Conservation (phyloP, 805 yeast genomes). For the Wickerhamiella qilinensis region DNA sequence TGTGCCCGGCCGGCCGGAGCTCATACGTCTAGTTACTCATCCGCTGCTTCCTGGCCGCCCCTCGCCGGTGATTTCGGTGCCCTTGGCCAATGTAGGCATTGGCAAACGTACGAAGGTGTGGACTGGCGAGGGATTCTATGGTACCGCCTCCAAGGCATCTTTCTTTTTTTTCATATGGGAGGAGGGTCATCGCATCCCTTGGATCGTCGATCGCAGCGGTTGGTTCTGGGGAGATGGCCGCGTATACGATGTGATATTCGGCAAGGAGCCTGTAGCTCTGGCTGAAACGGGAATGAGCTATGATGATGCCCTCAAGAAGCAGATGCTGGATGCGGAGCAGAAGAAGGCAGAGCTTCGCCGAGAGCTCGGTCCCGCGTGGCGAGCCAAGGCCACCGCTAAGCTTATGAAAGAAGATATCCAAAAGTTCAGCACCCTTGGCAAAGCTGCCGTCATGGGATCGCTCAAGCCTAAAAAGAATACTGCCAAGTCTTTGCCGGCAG, state of each 20-base stretch:
- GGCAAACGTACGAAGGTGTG: constrained; percentile 52
- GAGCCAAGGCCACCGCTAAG: constrained; percentile 32
- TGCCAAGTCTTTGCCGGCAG: constrained; percentile 3
- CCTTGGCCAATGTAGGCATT: constrained; percentile 38
- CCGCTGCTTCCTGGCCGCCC: constrained; percentile 62
- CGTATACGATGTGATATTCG: constrained; percentile 65
- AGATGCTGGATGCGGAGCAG: constrained; percentile 31
- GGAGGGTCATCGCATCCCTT: constrained; percentile 36
- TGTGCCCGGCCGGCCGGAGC: constrained; percentile 37
- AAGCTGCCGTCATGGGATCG: constrained; percentile 12
- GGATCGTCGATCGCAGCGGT: constrained; percentile 72
- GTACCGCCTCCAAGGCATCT: constrained; percentile 58
- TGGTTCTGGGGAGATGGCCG: constrained; percentile 91
- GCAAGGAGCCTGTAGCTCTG: constrained; percentile 58
- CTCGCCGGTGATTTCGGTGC: constrained; percentile 57
- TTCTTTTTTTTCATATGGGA: constrained; percentile 63
- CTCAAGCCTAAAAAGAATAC: not conserved
- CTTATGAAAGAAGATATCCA: constrained; percentile 30
- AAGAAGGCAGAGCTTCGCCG: constrained; percentile 34
- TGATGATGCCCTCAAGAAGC: constrained; percentile 39
- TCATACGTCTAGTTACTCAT: constrained; percentile 53
- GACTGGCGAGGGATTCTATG: constrained; percentile 81
- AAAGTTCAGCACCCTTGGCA: constrained; percentile 15
- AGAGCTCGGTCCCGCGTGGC: constrained; percentile 46
- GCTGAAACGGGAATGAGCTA: constrained; percentile 57